Conservation (phyloP, 306 rosid species). For the Mucuna pruriens region DNA sequence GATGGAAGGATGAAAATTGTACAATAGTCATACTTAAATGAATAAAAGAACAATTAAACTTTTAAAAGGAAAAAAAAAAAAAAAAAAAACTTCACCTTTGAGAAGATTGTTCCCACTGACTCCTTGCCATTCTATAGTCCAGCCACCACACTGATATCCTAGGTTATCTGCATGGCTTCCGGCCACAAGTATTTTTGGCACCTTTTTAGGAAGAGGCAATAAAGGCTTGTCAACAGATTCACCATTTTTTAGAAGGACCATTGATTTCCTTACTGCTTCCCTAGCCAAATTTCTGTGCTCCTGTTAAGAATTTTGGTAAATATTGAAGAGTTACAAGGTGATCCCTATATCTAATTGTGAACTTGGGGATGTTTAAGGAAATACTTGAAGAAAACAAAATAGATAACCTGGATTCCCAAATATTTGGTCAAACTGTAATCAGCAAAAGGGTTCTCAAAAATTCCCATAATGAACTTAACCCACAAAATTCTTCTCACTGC, state of each 20-base stretch:
- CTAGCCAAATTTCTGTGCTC: slow-evolving; percentile 53
- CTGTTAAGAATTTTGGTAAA: slow-evolving; percentile 38
- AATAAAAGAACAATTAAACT: no score
- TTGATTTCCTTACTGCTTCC: slow-evolving; percentile 58
- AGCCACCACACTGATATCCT: slow-evolving; percentile 68
- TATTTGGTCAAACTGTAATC: slow-evolving; percentile 46
- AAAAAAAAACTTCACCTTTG: slow-evolving; percentile 35
- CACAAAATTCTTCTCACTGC: slow-evolving; percentile 56
- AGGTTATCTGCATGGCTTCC: slow-evolving; percentile 66
- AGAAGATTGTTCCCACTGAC: slow-evolving; percentile 51
- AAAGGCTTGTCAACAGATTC: slow-evolving; percentile 38
- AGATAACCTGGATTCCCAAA: slow-evolving; percentile 53
- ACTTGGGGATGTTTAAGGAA: neutral
- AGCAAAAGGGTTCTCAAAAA: slow-evolving; percentile 56
- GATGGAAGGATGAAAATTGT: no score
- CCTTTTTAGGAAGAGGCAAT: slow-evolving; percentile 54
- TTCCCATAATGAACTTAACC: slow-evolving; percentile 56
- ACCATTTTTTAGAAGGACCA: slow-evolving; percentile 58
- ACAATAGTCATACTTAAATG: no score
- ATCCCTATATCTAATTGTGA: neutral
- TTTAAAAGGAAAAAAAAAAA: no score
- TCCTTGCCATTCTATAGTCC: slow-evolving; percentile 69
- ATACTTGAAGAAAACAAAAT: neutral
- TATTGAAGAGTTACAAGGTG: neutral
- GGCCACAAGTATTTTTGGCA: slow-evolving; percentile 55